A percentile compares a stretch with the other conserved stretches of the same genome.
These are phyloP conservation scores for Oryza australiensis DNA, from an alignment of 176 grass and related monocot species.

Conservation along the genomic window DNA sequence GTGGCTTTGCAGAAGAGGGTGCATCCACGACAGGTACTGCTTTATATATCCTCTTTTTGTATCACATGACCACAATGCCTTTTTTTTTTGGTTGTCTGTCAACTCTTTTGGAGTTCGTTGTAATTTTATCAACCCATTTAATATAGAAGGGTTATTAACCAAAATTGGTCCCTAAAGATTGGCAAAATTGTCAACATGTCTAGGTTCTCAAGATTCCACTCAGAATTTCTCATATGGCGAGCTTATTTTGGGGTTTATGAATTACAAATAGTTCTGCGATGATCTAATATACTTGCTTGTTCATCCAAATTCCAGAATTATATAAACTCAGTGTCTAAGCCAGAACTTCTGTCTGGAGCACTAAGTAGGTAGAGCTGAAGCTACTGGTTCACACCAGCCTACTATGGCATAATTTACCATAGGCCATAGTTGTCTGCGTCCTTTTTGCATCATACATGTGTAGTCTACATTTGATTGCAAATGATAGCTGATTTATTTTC, in stretches of 20 bases:
- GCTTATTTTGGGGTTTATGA: background rate
- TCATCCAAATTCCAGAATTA: background rate
- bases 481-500: background rate
- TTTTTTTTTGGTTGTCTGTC: background rate
- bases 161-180: background rate
- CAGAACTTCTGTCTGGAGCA: background rate
- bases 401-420: background rate
- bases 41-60: background rate
- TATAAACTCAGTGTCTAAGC: background rate
- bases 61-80: background rate
- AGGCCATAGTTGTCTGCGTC: background rate
- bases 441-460: background rate
- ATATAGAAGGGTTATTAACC: background rate
- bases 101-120: constrained; percentile 1
- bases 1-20: constrained; percentile 32
- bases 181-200: background rate
- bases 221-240: background rate
- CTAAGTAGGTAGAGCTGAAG: background rate
- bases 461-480: background rate
- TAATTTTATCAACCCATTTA: background rate
- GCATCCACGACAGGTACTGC: constrained; percentile 43
- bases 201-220: background rate
- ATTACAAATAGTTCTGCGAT: background rate
- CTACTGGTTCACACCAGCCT: background rate
- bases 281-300: background rate